Evolutionary conservation across 106 monocot genomes (phyloP).

Genomic region (Allium cepa): DNA sequence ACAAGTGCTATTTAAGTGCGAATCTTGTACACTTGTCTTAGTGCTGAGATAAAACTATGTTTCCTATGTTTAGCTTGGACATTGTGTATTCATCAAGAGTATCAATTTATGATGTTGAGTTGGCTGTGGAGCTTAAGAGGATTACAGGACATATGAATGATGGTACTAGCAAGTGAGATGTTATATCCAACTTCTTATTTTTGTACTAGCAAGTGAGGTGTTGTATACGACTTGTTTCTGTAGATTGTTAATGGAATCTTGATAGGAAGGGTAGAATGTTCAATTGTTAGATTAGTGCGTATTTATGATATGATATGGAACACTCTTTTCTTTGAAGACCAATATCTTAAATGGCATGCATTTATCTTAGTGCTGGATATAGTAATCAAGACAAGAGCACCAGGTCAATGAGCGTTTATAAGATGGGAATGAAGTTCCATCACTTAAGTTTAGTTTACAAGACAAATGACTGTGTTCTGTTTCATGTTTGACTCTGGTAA

Average conservation of each 20-base stretch:
- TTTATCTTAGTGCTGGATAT: no score
- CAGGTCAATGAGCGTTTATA: no score
- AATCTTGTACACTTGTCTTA: no score
- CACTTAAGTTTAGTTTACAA: no score
- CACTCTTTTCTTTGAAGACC: neutral
- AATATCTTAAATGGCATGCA: neutral
- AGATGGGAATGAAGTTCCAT: no score
- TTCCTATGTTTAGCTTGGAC: no score
- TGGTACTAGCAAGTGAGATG: neutral
- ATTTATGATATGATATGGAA: neutral
- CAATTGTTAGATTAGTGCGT: neutral
- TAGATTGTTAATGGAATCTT: neutral
- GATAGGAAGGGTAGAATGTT: neutral
- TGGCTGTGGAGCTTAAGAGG: constrained; percentile 52
- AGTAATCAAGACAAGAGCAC: no score
- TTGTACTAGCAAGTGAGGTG: neutral
- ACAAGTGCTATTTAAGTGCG: no score
- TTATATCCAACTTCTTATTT: neutral
- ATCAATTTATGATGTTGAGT: constrained; percentile 15
- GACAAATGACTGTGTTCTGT: no score
- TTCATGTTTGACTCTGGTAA: no score
- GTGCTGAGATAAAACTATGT: no score
- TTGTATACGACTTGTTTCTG: neutral
- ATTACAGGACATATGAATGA: constrained; percentile 19
- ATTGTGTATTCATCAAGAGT: no score